Evolutionary conservation across 2,329 filamentous ascomycete genomes (phyloP).

Genomic region (Pseudocercospora macadamiae): DNA sequence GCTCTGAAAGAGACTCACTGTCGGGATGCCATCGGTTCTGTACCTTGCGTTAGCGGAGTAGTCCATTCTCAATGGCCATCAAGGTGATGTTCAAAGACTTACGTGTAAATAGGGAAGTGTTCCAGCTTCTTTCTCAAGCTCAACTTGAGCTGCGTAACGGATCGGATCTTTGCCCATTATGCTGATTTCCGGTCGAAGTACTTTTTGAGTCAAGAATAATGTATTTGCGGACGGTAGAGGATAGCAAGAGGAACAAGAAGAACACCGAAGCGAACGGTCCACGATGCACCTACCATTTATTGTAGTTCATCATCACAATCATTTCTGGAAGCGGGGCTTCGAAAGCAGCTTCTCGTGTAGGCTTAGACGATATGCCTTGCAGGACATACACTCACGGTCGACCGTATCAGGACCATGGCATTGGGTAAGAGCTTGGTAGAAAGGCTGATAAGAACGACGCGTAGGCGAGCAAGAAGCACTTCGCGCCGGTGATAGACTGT

Average conservation of each 20-base stretch:
- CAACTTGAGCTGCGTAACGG: slow-evolving; percentile 72
- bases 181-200: slow-evolving; percentile 15
- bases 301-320: neutral
- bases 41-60: slow-evolving; percentile 11
- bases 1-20: slow-evolving; percentile 56
- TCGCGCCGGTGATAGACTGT: neutral
- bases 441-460: slow-evolving; percentile 24
- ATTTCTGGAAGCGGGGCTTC: neutral
- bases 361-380: slow-evolving; percentile 11
- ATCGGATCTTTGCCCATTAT: slow-evolving; percentile 60
- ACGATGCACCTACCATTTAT: slow-evolving; percentile 1
- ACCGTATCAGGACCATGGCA: slow-evolving; percentile 10
- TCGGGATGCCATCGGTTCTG: slow-evolving; percentile 94
- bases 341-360: slow-evolving; percentile 3
- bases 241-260: too few species aligned
- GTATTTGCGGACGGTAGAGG: too few species aligned
- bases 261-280: neutral
- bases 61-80: neutral
- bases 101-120: slow-evolving; percentile 59
- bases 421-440: slow-evolving; percentile 20
- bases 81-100: slow-evolving; percentile 22
- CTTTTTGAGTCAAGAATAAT: too few species aligned
- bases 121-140: slow-evolving; percentile 70
- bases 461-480: slow-evolving; percentile 9
- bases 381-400: slow-evolving; percentile 2